phyloP scores from a whole-genome alignment of 805 yeast species.

The Wickerhamomyces ciferrii region DNA sequence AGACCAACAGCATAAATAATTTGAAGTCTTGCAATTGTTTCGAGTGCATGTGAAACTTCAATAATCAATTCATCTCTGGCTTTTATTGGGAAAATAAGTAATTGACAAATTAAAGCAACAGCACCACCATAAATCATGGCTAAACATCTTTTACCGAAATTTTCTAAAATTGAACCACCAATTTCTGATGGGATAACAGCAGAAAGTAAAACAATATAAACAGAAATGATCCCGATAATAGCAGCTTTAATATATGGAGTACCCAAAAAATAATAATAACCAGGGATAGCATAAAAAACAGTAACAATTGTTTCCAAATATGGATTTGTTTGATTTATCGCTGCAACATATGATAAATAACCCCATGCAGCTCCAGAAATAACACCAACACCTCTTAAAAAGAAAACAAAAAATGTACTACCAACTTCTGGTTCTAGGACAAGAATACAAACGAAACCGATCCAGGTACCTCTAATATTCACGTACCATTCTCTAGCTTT shows the following conservation, averaged over 20 bases:
- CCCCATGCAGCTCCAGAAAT: conserved; percentile 46
- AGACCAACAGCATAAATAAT: conserved; percentile 34
- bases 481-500: conserved; percentile 42
- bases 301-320: conserved; percentile 37
- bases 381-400: conserved; percentile 42
- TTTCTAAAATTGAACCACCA: conserved; percentile 34
- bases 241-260: conserved; percentile 48
- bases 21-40: conserved; percentile 33
- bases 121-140: conserved; percentile 48
- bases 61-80: conserved; percentile 39
- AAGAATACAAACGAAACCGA: conserved; percentile 46
- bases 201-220: conserved; percentile 41
- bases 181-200: conserved; percentile 32
- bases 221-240: conserved; percentile 40
- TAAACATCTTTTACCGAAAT: conserved; percentile 44
- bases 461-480: conserved; percentile 45
- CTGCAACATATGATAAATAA: conserved; percentile 40
- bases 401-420: conserved; percentile 41
- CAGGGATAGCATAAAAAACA: conserved; percentile 38
- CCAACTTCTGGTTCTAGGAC: conserved; percentile 48
- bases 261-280: conserved; percentile 38
- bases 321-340: conserved; percentile 31
- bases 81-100: conserved; percentile 39
- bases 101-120: conserved; percentile 39
- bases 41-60: conserved; percentile 35